Conservation (phyloP, 2,329 filamentous ascomycete species). For the Aspergillus candidus region DNA sequence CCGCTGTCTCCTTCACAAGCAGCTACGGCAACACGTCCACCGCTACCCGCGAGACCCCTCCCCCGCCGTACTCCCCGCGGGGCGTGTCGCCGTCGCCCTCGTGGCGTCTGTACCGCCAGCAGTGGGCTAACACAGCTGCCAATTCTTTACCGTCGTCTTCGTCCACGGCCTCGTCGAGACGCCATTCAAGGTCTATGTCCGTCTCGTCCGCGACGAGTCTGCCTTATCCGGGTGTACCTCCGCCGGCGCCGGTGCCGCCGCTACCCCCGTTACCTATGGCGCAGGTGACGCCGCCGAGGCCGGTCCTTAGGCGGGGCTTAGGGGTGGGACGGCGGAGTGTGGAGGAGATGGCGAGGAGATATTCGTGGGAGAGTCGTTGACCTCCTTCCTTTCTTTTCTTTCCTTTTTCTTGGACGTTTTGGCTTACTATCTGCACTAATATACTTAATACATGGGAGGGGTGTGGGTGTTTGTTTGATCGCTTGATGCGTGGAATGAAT, state of each 20-base stretch:
- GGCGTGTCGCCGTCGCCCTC: constrained; percentile 24
- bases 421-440: not conserved
- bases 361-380: constrained; percentile 27
- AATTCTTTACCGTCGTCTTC: too few species aligned
- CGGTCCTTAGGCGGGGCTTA: constrained; percentile 15
- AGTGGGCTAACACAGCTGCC: not conserved
- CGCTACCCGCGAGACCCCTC: constrained; percentile 38
- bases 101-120: constrained; percentile 28
- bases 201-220: too few species aligned
- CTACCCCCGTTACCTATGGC: constrained; percentile 15
- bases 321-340: constrained; percentile 1
- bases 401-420: not conserved
- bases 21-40: constrained; percentile 42
- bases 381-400: not conserved
- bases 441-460: too few species aligned
- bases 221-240: too few species aligned
- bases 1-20: constrained; percentile 37
- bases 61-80: constrained; percentile 36
- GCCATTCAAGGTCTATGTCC: too few species aligned
- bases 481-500: too few species aligned
- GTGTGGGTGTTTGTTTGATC: too few species aligned
- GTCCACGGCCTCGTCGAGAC: too few species aligned
- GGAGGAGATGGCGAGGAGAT: constrained; percentile 9
- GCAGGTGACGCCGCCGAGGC: constrained; percentile 24
- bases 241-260: too few species aligned